Evolutionary conservation across 2,329 filamentous ascomycete species (phyloP).

Genomic region (Epichloe hybrida): DNA sequence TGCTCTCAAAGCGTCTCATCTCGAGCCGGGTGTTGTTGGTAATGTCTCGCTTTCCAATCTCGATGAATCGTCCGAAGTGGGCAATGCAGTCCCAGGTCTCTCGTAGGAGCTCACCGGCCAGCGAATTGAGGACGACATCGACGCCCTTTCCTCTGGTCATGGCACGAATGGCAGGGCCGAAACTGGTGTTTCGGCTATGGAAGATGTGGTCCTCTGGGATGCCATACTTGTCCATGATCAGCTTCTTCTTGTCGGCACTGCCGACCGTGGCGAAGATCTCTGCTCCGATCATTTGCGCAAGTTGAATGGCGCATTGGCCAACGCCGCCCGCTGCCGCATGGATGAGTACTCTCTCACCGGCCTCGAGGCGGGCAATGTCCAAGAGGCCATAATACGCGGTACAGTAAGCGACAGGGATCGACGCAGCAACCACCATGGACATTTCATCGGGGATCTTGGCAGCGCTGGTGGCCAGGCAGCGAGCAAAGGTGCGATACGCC

Average conservation of each 20-base stretch:
- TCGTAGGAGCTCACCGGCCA: slow-evolving; percentile 13
- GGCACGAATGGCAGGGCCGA: slow-evolving; percentile 11
- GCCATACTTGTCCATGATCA: slow-evolving; percentile 23
- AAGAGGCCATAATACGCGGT: slow-evolving; percentile 29
- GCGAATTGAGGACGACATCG: slow-evolving; percentile 51
- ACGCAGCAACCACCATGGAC: slow-evolving; percentile 24
- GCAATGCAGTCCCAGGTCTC: slow-evolving; percentile 31
- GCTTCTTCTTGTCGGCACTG: slow-evolving; percentile 20
- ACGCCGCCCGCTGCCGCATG: slow-evolving; percentile 25
- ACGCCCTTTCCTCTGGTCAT: slow-evolving; percentile 39
- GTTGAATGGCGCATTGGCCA: slow-evolving; percentile 25
- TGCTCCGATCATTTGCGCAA: slow-evolving; percentile 24
- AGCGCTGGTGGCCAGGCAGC: slow-evolving; percentile 19
- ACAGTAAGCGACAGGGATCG: slow-evolving; percentile 25
- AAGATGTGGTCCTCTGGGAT: slow-evolving; percentile 21
- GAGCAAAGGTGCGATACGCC: slow-evolving; percentile 20
- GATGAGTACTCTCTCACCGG: slow-evolving; percentile 26
- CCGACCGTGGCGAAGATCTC: slow-evolving; percentile 30
- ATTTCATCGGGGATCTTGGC: slow-evolving; percentile 25
- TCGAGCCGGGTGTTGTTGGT: slow-evolving; percentile 28
- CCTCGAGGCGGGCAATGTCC: slow-evolving; percentile 22
- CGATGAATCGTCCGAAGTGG: slow-evolving; percentile 30
- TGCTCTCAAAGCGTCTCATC: slow-evolving; percentile 34
- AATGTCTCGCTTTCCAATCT: slow-evolving; percentile 27
- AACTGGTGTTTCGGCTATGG: slow-evolving; percentile 13